Evolutionary conservation across 192 early-diverging fungal genomes (phyloP), one percentile per base, ranked within the genome.

Genomic region (Rhizoclosmatium globosum): DNA sequence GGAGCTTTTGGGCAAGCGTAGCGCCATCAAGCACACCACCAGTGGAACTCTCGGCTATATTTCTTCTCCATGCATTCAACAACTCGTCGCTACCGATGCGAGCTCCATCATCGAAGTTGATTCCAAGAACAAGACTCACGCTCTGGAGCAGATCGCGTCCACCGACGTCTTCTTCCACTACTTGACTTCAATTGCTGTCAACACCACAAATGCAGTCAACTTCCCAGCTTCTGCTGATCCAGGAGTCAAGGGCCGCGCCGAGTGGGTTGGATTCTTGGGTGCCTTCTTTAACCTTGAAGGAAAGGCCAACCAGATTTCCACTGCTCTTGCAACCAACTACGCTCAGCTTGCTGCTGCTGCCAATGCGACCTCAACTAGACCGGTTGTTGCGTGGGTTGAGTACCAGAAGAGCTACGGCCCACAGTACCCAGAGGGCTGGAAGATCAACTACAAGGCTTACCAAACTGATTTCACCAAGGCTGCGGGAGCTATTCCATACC

Each of bases 201-300:
- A 83, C 48, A 48, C 47, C 15, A 74, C 50, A 43, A 84, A 81
- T 69, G 82, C 45, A 4, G 71, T 76, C 61, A 13, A 71, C 6
- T 82, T 82, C 61, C 61, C 77, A 4, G 78, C 79, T 60, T 78
- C 82, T 68, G 48, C 57, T 41, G 81, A 82, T 46, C 57, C 44
- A 42, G 57, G 53, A 47, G 62, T 60, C 44, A 56, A 76, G n/a
- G 59, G 53, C 31, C 71, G 64, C 42, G 15, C 23, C 11, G 58
- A 47, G 23, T 69, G 47, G 50, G 21, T 64, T 38, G 58, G 50
- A 19, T 69, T 39, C 9, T 6, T 74, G 21, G 69, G 85, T 9
- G 80, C 87, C 23, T 92, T 92, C 81, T 93, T 87, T 84, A 92
- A 93, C 80, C 45, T 79, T 9, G 92, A 93, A 69, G 76, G 67